Conservation (phyloP, 2,329 filamentous ascomycete genomes). For the Phyllosticta citribraziliensis region DNA sequence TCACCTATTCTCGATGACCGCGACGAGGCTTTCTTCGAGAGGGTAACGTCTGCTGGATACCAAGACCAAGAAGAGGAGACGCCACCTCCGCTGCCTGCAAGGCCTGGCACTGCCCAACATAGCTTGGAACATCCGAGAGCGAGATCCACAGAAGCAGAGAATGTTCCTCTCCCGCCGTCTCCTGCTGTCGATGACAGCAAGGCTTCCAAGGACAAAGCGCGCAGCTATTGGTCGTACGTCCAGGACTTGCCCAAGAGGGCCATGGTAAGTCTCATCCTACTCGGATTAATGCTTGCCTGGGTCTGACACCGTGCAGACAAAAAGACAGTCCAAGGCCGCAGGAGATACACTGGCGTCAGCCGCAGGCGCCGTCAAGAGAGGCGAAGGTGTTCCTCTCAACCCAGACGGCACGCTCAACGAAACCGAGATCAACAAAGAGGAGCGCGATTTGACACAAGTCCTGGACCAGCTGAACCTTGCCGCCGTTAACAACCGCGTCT, state of each 20-base stretch:
- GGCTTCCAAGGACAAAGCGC: slow-evolving; percentile 21
- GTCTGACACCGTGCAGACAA: slow-evolving; percentile 13
- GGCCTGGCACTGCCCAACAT: slow-evolving; percentile 22
- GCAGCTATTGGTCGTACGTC: slow-evolving; percentile 13
- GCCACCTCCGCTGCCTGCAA: slow-evolving; percentile 33
- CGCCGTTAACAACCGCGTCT: slow-evolving; percentile 74
- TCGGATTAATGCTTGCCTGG: neutral
- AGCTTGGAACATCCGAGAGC: slow-evolving; percentile 20
- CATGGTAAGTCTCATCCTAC: neutral
- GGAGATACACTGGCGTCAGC: slow-evolving; percentile 22
- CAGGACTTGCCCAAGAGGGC: slow-evolving; percentile 8
- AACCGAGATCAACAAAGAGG: slow-evolving; percentile 43
- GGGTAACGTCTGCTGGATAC: slow-evolving; percentile 31
- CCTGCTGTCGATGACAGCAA: slow-evolving; percentile 28
- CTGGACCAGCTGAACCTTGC: slow-evolving; percentile 78
- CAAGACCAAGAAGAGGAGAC: slow-evolving; percentile 31
- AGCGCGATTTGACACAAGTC: slow-evolving; percentile 65
- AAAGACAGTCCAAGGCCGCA: slow-evolving; percentile 26
- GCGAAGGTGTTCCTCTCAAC: slow-evolving; percentile 18
- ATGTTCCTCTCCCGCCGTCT: slow-evolving; percentile 41
- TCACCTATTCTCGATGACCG: slow-evolving; percentile 48
- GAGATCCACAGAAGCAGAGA: slow-evolving; percentile 35
- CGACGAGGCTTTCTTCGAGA: slow-evolving; percentile 48
- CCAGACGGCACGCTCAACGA: slow-evolving; percentile 24
- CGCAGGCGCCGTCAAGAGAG: slow-evolving; percentile 23